Evolutionary conservation across 176 grass and related monocot genomes (phyloP), one percentile per base, ranked within the genome.

Genomic region (Ananas comosus): DNA sequence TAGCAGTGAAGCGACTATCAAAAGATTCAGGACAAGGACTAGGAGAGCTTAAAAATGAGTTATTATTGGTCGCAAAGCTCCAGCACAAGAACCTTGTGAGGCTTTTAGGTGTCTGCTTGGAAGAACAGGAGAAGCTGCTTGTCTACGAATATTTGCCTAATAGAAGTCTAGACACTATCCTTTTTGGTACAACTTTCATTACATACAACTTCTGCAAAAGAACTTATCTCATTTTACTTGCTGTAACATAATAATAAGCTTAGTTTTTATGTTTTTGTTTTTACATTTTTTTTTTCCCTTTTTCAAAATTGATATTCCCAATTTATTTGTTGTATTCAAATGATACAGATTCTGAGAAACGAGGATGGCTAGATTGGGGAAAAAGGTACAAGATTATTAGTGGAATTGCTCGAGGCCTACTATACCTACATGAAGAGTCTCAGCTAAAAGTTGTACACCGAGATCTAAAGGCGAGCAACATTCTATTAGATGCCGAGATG

Each of bases 151-250:
- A 78, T 53, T 56, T 86, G 70, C 83, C 83, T 64, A 91, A 86
- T 7, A 91, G 82, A 81, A 91, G 88, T 51, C 76, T 91, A 33
- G 88, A 91, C 64, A 83, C 61, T 50, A 75, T 86, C 65, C 76
- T 91, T 72, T 91, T 86, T 66, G 83, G 88, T 91, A 80, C 5
- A n/a, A n/a, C n/a, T n/a, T n/a, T n/a, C n/a, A n/a, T n/a, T n/a
- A n/a, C n/a, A n/a, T n/a, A n/a, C n/a, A n/a, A n/a, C n/a, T n/a
- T n/a, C n/a, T n/a, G n/a, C n/a, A n/a, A n/a, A n/a, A n/a, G n/a
- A n/a, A n/a, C n/a, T n/a, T n/a, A n/a, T n/a, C 33, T 42, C 4
- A 7, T 42, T 42, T 42, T 4, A 42, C 33, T 42, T 6, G 33
- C 33, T 7, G 33, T 42, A 42, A 42, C 54, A 59, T 59, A 17